Percentiles rank a stretch among this genome's conserved stretches.
Conservation (phyloP, 2,329 filamentous ascomycete species). For the Escovopsis sp. region DNA sequence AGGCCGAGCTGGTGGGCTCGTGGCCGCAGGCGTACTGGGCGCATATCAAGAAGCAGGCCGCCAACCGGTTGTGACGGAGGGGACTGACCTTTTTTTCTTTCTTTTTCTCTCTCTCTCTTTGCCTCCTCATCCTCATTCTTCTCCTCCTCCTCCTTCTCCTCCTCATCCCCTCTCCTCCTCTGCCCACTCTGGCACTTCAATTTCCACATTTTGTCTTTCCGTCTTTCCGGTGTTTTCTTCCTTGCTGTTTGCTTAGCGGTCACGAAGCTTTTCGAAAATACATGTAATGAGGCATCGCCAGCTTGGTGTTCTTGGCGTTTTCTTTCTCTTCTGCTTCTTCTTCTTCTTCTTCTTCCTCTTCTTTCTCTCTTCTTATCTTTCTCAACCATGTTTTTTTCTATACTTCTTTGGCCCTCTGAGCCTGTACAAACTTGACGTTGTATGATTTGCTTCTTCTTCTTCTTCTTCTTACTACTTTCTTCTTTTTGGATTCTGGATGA, state of each 20-base stretch:
- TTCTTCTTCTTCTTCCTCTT: constrained; percentile 10
- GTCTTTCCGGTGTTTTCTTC: neutral
- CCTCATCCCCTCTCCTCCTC: too few relatives aligned
- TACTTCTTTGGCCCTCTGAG: too few relatives aligned
- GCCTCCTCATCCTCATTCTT: too few relatives aligned
- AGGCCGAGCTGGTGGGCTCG: constrained; percentile 37
- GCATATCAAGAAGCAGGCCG: constrained; percentile 39
- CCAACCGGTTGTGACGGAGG: constrained; percentile 14
- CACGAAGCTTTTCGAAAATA: constrained; percentile 5
- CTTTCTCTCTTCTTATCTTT: constrained; percentile 8
- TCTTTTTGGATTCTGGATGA: too few relatives aligned
- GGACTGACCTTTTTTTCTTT: neutral
- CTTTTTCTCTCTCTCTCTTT: too few relatives aligned
- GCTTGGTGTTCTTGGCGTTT: constrained; percentile 17
- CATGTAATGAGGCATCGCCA: constrained; percentile 11
- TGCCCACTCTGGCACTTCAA: neutral
- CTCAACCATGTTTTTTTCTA: neutral
- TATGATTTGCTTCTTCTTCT: too few relatives aligned
- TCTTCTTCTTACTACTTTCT: too few relatives aligned
- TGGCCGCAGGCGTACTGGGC: constrained; percentile 51
- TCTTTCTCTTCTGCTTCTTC: constrained; percentile 11
- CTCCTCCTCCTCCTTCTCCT: too few relatives aligned
- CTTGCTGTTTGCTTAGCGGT: constrained; percentile 10
- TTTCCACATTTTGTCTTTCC: too few relatives aligned
- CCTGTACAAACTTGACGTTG: too few relatives aligned